Evolutionary conservation across 2,329 filamentous ascomycete species (phyloP).

Genomic region (Talaromyces funiculosus): DNA sequence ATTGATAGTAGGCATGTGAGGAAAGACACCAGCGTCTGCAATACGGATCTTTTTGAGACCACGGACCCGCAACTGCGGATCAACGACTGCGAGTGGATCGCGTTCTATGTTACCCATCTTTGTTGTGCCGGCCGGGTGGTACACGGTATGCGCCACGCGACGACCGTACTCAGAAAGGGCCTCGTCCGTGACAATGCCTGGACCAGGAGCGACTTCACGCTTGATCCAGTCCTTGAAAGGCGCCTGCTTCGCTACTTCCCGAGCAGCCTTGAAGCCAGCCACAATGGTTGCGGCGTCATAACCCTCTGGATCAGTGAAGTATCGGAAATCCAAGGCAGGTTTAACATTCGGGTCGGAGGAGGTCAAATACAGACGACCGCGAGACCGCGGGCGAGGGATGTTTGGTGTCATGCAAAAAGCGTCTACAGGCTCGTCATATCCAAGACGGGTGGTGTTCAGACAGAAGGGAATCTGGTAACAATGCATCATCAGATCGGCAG

Average conservation of each 20-base stretch:
- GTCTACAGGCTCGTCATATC: slow-evolving; percentile 65
- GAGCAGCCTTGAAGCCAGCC: slow-evolving; percentile 69
- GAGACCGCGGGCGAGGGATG: slow-evolving; percentile 75
- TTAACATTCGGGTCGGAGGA: slow-evolving; percentile 70
- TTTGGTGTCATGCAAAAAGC: slow-evolving; percentile 94
- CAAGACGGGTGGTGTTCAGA: slow-evolving; percentile 75
- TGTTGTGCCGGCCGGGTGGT: slow-evolving; percentile 82
- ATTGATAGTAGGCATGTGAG: slow-evolving; percentile 79
- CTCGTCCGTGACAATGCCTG: slow-evolving; percentile 67
- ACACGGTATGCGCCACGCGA: slow-evolving; percentile 77
- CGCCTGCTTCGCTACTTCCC: slow-evolving; percentile 65
- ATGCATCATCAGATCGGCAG: slow-evolving; percentile 90
- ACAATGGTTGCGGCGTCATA: slow-evolving; percentile 80
- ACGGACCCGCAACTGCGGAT: slow-evolving; percentile 64
- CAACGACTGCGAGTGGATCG: slow-evolving; percentile 74
- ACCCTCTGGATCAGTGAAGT: slow-evolving; percentile 80
- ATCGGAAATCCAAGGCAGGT: slow-evolving; percentile 79
- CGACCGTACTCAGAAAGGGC: slow-evolving; percentile 76
- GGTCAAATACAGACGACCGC: slow-evolving; percentile 71
- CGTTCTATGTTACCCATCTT: slow-evolving; percentile 74
- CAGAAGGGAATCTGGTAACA: slow-evolving; percentile 94
- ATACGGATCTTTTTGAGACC: slow-evolving; percentile 71
- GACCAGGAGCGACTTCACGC: slow-evolving; percentile 73
- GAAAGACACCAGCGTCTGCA: slow-evolving; percentile 82
- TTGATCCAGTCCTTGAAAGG: slow-evolving; percentile 82